Evolutionary conservation across 306 rosid genomes (phyloP), one percentile per base, ranked within the genome.

Genomic region (Vicia villosa): DNA sequence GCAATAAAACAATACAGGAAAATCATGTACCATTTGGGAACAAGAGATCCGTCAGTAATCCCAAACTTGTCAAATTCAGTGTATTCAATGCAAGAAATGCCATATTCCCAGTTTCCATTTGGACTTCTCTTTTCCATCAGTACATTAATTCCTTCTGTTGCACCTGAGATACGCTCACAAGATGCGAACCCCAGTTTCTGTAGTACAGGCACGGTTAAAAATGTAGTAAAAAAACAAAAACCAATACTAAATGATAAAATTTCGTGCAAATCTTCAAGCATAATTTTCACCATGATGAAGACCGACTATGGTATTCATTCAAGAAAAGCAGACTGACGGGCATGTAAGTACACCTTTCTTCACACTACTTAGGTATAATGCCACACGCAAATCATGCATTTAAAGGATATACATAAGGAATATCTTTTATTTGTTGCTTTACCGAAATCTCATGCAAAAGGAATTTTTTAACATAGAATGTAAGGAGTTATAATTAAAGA

Each of bases 171-270:
- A 79, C 91, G 81, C 87, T 89, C 80, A 70, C 97, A 91, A 30
- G 99, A 91, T 78, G 99, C 99, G 51, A 91, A 94, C 52, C 99
- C 99, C 74, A 94, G 76, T 83, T 86, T 91, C 99, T 94, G 91
- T 75, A 26, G 54, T 57, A 32, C 49, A 67, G 46, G 76, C 46
- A 55, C 30, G 59, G 49, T 76, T 51, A 73, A 34, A 34, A 34
- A 34, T 34, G 1, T 34, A 7, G 38, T 1, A 34, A 34, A 34
- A 32, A 6, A 28, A 0, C 4, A 30, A 32, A 32, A 34, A 34
- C 38, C 38, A 34, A 34, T 7, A 34, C 1, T 34, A 7, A 34
- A 34, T 34, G 38, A 34, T 34, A 34, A 6, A 34, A 34, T 34
- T 34, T 34, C 10, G 10, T 34, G 38, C 38, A 34, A 34, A 34